These are phyloP conservation scores for Theileria orientalis DNA, from an alignment of 169 alveolate genomes.

Conservation along the genomic window DNA sequence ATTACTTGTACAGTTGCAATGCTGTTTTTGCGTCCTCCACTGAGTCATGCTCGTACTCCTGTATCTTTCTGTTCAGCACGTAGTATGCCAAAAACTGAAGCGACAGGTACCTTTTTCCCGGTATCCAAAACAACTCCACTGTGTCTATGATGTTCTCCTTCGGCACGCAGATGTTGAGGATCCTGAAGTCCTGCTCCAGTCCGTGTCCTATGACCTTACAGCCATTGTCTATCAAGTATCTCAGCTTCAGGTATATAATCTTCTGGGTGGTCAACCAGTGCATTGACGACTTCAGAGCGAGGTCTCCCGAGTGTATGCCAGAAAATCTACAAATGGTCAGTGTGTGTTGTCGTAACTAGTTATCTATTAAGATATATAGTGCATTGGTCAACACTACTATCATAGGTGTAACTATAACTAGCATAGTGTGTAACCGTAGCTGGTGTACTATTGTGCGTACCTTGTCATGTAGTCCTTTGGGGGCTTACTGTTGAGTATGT, in stretches of 20 bases:
- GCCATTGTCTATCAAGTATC: slow-evolving; percentile 76
- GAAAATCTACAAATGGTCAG: slow-evolving; percentile 62
- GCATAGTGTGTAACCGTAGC: no score
- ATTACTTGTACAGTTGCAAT: slow-evolving; percentile 68
- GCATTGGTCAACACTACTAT: no score
- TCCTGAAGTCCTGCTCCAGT: slow-evolving; percentile 75
- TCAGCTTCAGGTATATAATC: slow-evolving; percentile 68
- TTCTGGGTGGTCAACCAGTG: slow-evolving; percentile 78
- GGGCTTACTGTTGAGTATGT: slow-evolving; percentile 70
- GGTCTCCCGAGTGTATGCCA: slow-evolving; percentile 79
- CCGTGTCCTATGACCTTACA: slow-evolving; percentile 82
- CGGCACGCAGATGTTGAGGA: slow-evolving; percentile 79
- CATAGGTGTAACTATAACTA: no score
- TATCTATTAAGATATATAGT: no score
- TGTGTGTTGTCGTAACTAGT: no score
- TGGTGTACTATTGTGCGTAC: no score
- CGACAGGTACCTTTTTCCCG: slow-evolving; percentile 75
- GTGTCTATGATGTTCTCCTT: slow-evolving; percentile 72
- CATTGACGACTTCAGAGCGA: slow-evolving; percentile 71
- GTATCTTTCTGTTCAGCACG: slow-evolving; percentile 68
- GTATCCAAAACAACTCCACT: slow-evolving; percentile 75
- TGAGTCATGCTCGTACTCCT: slow-evolving; percentile 76
- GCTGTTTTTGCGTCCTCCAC: slow-evolving; percentile 81
- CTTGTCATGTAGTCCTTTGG: slow-evolving; percentile 80
- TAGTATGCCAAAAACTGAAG: slow-evolving; percentile 76